Base-by-base conservation (phyloP, 352 stramenopile species). In the Elongisporangium prolatum region DNA sequence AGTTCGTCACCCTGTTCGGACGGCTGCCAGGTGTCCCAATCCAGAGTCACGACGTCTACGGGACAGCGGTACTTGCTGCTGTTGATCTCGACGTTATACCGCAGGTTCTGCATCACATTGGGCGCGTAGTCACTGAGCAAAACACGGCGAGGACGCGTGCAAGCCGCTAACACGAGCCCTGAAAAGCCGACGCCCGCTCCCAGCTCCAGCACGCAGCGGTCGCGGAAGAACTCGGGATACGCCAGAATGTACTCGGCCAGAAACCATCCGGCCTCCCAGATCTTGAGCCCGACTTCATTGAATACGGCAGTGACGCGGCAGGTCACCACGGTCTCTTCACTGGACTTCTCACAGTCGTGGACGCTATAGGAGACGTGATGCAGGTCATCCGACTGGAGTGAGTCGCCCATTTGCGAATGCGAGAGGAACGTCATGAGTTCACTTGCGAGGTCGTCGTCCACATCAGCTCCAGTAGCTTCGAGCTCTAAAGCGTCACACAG, bases 21-120 rank as follows among this genome's bases (percentile, higher is more conserved):
- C 13, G 68, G 75, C 17, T 87, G 58, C 80, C 80, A 91, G 0
- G 70, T 81, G 8, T 86, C 81, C 84, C 84, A 93, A 56, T 93
- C 81, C 13, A 93, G 64, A 17, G 71, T 66, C 28, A 84, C 58
- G 22, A 88, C 80, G 8, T 79, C 62, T 34, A 91, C 72, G 1
- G 76, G 68, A 17, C 80, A 90, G 25, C 61, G 49, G 48, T 75
- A 75, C 22, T 71, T 70, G 56, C 25, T 54, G 0, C 69, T 54
- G 52, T 94, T 94, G 60, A 92, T 71, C 52, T 94, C 84, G 18
- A 80, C 72, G 55, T 92, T 94, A 67, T 94, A 94, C 4, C 77
- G 75, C 21, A 92, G 44, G 54, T 94, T 94, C 54, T 89, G 77
- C 72, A 92, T 80, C n/a, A 94, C 84, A n/a, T 70, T 81, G 2